A percentile compares a stretch with the other conserved stretches of the same genome.
Conservation (phyloP, 345 rosid genomes). For the Erodium maritimum region DNA sequence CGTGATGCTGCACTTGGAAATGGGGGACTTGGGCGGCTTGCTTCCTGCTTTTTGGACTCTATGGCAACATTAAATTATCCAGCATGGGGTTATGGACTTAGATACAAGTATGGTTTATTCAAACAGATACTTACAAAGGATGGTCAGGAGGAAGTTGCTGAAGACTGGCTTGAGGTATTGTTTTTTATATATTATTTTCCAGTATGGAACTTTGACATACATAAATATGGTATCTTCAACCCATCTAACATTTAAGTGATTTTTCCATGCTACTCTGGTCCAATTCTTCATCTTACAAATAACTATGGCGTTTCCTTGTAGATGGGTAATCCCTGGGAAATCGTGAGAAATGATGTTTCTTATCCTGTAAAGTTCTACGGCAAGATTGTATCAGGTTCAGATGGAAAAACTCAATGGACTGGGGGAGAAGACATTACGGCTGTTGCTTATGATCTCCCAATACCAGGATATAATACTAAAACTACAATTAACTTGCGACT, state of each 20-base stretch:
- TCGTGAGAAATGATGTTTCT: constrained; percentile 31
- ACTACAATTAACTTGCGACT: constrained; percentile 36
- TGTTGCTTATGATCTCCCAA: constrained; percentile 36
- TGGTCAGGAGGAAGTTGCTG: constrained; percentile 51
- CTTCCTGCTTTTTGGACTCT: constrained; percentile 44
- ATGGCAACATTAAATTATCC: constrained; percentile 45
- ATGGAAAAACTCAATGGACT: constrained; percentile 37
- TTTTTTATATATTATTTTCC: neutral
- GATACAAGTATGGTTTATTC: constrained; percentile 40
- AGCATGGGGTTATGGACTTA: constrained; percentile 42
- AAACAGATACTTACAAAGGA: constrained; percentile 35
- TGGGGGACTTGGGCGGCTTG: constrained; percentile 38
- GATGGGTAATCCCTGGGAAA: constrained; percentile 54
- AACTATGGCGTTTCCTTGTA: constrained; percentile 3
- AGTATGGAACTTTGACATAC: neutral
- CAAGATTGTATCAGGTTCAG: constrained; percentile 19
- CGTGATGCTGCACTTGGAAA: constrained; percentile 47
- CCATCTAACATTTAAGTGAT: neutral
- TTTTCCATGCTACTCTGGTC: neutral
- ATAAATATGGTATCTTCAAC: neutral
- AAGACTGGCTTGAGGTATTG: constrained; percentile 42
- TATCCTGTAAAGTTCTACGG: constrained; percentile 40
- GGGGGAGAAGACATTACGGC: constrained; percentile 34
- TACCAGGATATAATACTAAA: constrained; percentile 40
- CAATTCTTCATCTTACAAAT: neutral